Base-by-base conservation (phyloP, 768 basidiomycete genomes). In the Xanthoconium stramineum region DNA sequence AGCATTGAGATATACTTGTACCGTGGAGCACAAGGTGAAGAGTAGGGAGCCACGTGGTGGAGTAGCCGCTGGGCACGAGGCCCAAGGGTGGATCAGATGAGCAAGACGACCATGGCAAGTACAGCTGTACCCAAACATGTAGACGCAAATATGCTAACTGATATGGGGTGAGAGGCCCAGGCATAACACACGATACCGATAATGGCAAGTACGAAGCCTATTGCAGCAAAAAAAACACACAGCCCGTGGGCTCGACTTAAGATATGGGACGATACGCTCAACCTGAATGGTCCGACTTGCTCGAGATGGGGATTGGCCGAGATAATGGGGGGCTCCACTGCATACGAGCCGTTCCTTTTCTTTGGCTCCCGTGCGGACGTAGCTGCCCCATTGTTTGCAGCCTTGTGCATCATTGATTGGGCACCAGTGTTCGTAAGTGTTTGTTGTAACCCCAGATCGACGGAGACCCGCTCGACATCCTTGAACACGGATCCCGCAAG, bases 141-240 rank as follows among this genome's bases (percentile, higher is more conserved):
- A 19, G 72, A 75, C 17, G 76, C 71, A 43, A 80, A 77, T 40
- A 81, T 64, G 48, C 79, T 73, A 8, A 80, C 81, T 49, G 74
- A 76, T 5, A 33, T 56, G 1, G 82, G 74, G 53, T 83, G 75
- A 24, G 66, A 62, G 12, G 76, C 74, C 83, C 83, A 85, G 3
- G 78, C 72, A 56, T 77, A 82, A 59, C 76, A 77, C 6, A 82
- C 6, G 48, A 83, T 76, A 0, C 84, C 84, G 11, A 71, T 61
- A 28, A 83, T 68, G 3, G 78, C 79, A 17, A 85, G 70, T 12
- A 73, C 60, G 61, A 85, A 85, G 20, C 83, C 83, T 32, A 73
- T 38, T 9, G 72, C 68, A 13, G 83, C 71, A 7, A 81, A 63
- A 54, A 68, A 57, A 50, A 84, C 77, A 58, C 80, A 83, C 6